Conservation (phyloP, 164 flowering plant species). For the Tetracentron sinense region DNA sequence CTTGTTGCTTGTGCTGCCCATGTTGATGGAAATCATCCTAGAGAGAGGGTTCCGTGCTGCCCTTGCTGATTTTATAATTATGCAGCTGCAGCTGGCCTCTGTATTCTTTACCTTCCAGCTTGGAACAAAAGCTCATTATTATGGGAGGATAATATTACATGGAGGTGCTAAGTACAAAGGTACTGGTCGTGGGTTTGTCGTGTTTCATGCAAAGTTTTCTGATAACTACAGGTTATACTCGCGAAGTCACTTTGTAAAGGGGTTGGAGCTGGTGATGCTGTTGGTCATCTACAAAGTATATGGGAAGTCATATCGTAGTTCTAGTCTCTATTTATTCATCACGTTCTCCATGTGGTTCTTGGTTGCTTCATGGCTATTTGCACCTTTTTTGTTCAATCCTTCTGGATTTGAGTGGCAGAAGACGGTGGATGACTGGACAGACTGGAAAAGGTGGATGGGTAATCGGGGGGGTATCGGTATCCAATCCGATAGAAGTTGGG, state of each 20-base stretch:
- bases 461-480: slow-evolving; percentile 79
- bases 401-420: slow-evolving; percentile 87
- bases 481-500: slow-evolving; percentile 61
- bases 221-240: slow-evolving; percentile 70
- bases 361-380: slow-evolving; percentile 75
- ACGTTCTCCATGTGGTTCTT: slow-evolving; percentile 80
- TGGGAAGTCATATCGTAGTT: slow-evolving; percentile 52
- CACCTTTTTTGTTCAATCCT: slow-evolving; percentile 75
- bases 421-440: slow-evolving; percentile 83
- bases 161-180: slow-evolving; percentile 78
- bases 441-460: slow-evolving; percentile 88
- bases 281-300: slow-evolving; percentile 57
- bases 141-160: slow-evolving; percentile 70
- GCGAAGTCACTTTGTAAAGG: slow-evolving; percentile 78
- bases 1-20: slow-evolving; percentile 59
- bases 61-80: slow-evolving; percentile 58
- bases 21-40: slow-evolving; percentile 78
- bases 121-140: slow-evolving; percentile 75
- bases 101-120: slow-evolving; percentile 80
- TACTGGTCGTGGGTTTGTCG: slow-evolving; percentile 80
- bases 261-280: slow-evolving; percentile 54
- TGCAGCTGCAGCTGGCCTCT: slow-evolving; percentile 79
- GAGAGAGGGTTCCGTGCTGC: slow-evolving; percentile 78
- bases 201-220: slow-evolving; percentile 69
- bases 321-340: slow-evolving; percentile 49